Base-by-base conservation (phyloP, 129 eudicot species). In the Cynara cardunculus region DNA sequence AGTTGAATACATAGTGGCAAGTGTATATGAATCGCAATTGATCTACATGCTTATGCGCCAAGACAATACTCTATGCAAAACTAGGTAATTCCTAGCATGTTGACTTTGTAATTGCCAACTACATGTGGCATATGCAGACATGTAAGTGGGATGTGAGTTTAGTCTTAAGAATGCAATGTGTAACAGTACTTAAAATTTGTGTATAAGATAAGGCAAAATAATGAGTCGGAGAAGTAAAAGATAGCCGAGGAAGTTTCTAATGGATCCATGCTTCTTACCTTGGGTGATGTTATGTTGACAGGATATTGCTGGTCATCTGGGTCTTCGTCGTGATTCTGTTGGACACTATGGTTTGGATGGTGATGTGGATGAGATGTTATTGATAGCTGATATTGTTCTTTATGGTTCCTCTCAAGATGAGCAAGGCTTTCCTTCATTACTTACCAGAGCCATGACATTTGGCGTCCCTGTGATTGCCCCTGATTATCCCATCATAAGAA, bases 341-440 rank as follows among this genome's bases (percentile, higher is more conserved):
- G 84, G 89, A 85, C 99, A 95, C 74, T 88, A 88, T 81, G 92
- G 97, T 66, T 81, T 95, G 69, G 86, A 89, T 81, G 85, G 80
- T 75, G 94, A 92, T 77, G 97, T 90, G 69, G 88, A 90, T 70
- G 91, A 88, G 69, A 39, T 90, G 78, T 71, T 92, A 82, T 69
- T 92, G 77, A 92, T 89, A 87, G 85, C 94, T 39, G 99, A 95
- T 81, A 89, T 95, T 80, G 87, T 92, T 85, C 74, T 95, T 5
- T 95, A 95, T 65, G 97, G 86, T 84, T 90, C 99, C 44, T 90
- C 97, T 66, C 97, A 92, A 88, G 89, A 92, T 31, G 99, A 89
- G 53, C 97, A 95, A 85, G 91, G 91, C 8, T 95, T 95, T 80
- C 99, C 99, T 80, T 83, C 94, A 49, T 85, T 95, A 75, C 90